phyloP scores from a whole-genome alignment of 176 grass and related monocot species.

The barley (Hordeum vulgare) region DNA sequence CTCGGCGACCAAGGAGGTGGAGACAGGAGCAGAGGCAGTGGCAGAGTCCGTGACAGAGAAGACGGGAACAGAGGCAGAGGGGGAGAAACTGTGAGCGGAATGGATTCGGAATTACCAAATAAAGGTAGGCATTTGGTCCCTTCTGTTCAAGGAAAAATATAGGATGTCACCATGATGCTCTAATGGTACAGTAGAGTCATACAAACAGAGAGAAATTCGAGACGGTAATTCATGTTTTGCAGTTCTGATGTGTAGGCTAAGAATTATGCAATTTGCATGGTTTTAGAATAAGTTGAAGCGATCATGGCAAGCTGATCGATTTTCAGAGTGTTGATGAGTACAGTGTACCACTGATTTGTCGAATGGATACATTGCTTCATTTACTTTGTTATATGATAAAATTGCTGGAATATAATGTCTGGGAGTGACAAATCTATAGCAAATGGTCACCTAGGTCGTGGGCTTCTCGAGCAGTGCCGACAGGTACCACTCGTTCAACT shows the following conservation, averaged over 20 bases:
- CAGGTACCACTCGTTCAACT: conserved; percentile 45
- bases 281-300: conserved; percentile 10
- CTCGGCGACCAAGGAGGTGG: neutral
- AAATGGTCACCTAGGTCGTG: neutral
- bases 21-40: neutral
- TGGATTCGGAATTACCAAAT: neutral
- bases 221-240: conserved; percentile 1
- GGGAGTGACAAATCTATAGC: neutral
- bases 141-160: neutral
- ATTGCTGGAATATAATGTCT: neutral
- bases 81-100: neutral
- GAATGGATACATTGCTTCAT: neutral
- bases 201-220: neutral
- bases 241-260: neutral
- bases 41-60: neutral
- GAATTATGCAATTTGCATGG: neutral
- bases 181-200: neutral
- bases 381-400: neutral
- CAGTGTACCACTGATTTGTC: neutral
- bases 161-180: neutral
- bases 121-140: conserved; percentile 14
- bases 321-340: neutral
- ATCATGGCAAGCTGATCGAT: neutral
- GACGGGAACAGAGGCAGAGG: neutral
- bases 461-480: conserved; percentile 55